Percentiles rank a stretch among this genome's conserved stretches.
phyloP scores from a whole-genome alignment of 176 grass and related monocot genomes.

The Poa pratensis region DNA sequence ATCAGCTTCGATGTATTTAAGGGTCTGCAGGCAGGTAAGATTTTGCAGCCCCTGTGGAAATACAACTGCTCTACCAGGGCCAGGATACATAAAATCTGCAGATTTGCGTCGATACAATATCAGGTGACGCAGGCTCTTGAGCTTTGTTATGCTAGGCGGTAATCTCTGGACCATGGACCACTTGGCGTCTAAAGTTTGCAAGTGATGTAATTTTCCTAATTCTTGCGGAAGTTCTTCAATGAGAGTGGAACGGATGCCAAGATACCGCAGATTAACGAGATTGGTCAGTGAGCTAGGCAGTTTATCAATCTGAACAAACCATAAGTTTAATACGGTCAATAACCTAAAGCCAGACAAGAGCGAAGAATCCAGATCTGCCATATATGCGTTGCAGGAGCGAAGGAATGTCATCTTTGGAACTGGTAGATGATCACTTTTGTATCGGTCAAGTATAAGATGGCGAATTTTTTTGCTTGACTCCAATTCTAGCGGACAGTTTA shows the following conservation, averaged over 20 bases:
- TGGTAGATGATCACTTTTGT: background rate
- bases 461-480: background rate
- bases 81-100: background rate
- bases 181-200: slow-evolving; percentile 59
- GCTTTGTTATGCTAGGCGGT: slow-evolving; percentile 42
- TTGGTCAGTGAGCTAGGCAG: slow-evolving; percentile 26
- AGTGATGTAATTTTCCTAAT: slow-evolving; percentile 39
- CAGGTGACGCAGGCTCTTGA: slow-evolving; percentile 47
- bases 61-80: slow-evolving; percentile 27
- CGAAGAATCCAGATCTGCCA: slow-evolving; percentile 11
- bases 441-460: slow-evolving; percentile 48
- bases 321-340: slow-evolving; percentile 40
- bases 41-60: slow-evolving; percentile 41
- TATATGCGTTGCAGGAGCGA: slow-evolving; percentile 36
- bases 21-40: slow-evolving; percentile 46
- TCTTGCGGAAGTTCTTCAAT: slow-evolving; percentile 42
- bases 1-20: slow-evolving; percentile 49
- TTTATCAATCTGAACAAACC: slow-evolving; percentile 7
- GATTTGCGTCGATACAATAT: slow-evolving; percentile 29
- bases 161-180: slow-evolving; percentile 45
- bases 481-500: background rate
- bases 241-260: slow-evolving; percentile 44
- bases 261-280: slow-evolving; percentile 45
- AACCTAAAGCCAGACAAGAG: slow-evolving; percentile 40
- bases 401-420: slow-evolving; percentile 10